A percentile compares a stretch with the other conserved stretches of the same genome.
Conservation (phyloP, 164 flowering plant species). For the Malania oleifera region DNA sequence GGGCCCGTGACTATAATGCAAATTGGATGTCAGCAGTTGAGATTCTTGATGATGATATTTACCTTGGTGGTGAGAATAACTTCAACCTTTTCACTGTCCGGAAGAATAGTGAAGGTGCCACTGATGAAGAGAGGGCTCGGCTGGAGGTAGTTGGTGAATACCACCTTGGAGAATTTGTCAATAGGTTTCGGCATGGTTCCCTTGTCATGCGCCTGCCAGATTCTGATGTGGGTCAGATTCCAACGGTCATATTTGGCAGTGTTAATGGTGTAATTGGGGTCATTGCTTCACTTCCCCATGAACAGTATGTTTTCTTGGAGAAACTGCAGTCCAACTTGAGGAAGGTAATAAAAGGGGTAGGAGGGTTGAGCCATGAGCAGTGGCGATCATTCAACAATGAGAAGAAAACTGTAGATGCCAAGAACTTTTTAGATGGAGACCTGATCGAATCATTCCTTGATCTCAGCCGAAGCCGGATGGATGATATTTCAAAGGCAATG, state of each 20-base stretch:
- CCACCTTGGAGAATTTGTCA: slow-evolving; percentile 92
- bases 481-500: slow-evolving; percentile 74
- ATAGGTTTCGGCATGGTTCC: slow-evolving; percentile 88
- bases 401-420: slow-evolving; percentile 78
- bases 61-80: slow-evolving; percentile 90
- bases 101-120: slow-evolving; percentile 93
- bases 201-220: slow-evolving; percentile 95
- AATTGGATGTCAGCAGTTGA: slow-evolving; percentile 99
- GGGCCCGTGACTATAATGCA: slow-evolving; percentile 94
- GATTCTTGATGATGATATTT: slow-evolving; percentile 88
- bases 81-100: slow-evolving; percentile 84
- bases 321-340: slow-evolving; percentile 77
- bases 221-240: slow-evolving; percentile 91
- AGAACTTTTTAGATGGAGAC: slow-evolving; percentile 88
- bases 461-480: slow-evolving; percentile 77
- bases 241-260: slow-evolving; percentile 86
- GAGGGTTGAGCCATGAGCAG: slow-evolving; percentile 93
- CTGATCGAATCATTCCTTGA: slow-evolving; percentile 94
- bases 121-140: slow-evolving; percentile 92
- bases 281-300: slow-evolving; percentile 83
- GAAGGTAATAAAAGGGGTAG: slow-evolving; percentile 89
- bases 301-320: slow-evolving; percentile 74
- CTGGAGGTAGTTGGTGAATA: slow-evolving; percentile 91
- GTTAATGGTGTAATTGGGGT: slow-evolving; percentile 90
- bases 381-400: slow-evolving; percentile 94